Base-by-base conservation (phyloP, 73 alveolate genomes). In the Paramecium biaurelia region DNA sequence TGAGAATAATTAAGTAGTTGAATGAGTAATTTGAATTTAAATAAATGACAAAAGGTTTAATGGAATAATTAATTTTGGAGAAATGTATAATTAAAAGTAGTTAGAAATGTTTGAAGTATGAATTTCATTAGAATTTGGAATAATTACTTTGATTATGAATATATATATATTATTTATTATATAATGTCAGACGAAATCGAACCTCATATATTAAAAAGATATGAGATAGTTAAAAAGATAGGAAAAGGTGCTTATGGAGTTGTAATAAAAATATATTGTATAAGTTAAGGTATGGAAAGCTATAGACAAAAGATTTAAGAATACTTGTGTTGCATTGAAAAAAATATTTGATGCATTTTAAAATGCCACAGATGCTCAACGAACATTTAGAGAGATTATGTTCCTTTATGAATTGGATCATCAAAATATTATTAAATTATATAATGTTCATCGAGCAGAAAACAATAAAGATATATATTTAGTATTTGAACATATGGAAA, bases 231-330 rank as follows among this genome's bases (percentile, higher is more conserved):
- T 35, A 87, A 92, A 32, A 57, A 72, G 92, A 76, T 96, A 70
- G 99, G 99, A 1, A 90, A 95, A 85, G 99, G 99, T 5, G 98
- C 99, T 20, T 97, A 97, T 93, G 99, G 99, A 35, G 92, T 97
- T 21, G 94, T 79, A 79, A 18, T 53, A 30, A 8, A 37, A 8
- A 37, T 32, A 88, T 58, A 87, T 59, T 7, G 15, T 28, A 24
- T 26, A 58, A 23, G 53, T 35, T 9, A 30, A 79, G 41, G 99
- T 97, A 42, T 97, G 98, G 97, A 97, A 97, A 93, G 98, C 97
- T 9, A 96, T 93, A 18, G 99, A 97, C 79, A 95, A 93, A 94
- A 96, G 93, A 58, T 93, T 95, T 26, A 95, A 95, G 79, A 94
- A 97, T 47, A 92, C 93, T 30, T 63, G 45, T 70, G 96, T 95